phyloP scores from a whole-genome alignment of 1,284 basidiomycete genomes.

The Amylostereum areolatum region DNA sequence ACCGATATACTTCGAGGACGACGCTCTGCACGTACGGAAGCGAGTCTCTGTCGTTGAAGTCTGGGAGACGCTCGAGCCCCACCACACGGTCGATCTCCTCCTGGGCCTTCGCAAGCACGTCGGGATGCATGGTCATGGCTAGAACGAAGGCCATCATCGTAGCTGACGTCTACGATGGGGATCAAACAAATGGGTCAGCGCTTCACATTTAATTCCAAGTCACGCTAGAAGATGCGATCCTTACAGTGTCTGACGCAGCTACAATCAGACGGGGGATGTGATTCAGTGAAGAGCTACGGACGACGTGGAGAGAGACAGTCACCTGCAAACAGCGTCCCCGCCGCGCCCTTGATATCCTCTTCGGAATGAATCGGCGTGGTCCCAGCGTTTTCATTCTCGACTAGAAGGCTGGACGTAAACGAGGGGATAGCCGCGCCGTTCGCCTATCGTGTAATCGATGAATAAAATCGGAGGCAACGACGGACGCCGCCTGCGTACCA shows the following conservation, averaged over 20 bases:
- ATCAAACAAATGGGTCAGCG: constrained; percentile 2
- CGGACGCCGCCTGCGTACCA: constrained; percentile 30
- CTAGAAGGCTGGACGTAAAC: constrained; percentile 46
- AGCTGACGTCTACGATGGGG: constrained; percentile 9
- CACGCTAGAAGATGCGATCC: constrained; percentile 1
- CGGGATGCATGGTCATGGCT: constrained; percentile 24
- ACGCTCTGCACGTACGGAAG: constrained; percentile 28
- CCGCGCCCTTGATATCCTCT: constrained; percentile 50
- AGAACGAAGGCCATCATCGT: constrained; percentile 17
- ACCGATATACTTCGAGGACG: constrained; percentile 21
- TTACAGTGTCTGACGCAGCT: constrained; percentile 29
- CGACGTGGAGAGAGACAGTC: constrained; percentile 1
- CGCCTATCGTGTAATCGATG: constrained; percentile 12
- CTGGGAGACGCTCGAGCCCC: constrained; percentile 20
- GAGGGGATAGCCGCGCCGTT: constrained; percentile 43
- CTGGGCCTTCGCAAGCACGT: constrained; percentile 25
- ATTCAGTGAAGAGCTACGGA: constrained; percentile 16
- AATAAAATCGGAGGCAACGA: not conserved
- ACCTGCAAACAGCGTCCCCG: constrained; percentile 45
- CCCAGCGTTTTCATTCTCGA: constrained; percentile 6
- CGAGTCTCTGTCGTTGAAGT: constrained; percentile 22
- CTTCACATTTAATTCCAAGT: not conserved
- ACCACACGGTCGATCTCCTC: constrained; percentile 29
- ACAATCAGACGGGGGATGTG: constrained; percentile 1
- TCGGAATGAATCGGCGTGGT: constrained; percentile 28